Base-by-base conservation (phyloP, 805 yeast species). In the Lipomyces anomalus region DNA sequence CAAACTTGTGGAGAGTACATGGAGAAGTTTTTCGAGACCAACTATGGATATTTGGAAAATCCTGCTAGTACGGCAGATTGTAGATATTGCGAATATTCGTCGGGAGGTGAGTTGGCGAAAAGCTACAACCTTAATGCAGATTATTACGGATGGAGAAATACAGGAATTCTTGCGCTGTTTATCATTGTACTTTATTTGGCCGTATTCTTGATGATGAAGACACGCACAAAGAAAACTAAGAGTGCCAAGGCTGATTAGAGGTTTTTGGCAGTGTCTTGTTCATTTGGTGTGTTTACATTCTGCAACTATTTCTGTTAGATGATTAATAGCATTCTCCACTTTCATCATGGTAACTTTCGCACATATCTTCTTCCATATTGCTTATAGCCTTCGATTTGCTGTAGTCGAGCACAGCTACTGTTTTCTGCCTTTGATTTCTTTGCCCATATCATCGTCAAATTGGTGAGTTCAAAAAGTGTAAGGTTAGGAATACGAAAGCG, bases 21-120 rank as follows among this genome's bases (percentile, higher is more conserved):
- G 60, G 60, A 55, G 4, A 46, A 59, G 1, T 82, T 69, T 61
- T 55, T 80, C 28, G 49, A 63, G 3, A 29, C 43, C 2, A 66
- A 66, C 16, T 55, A 71, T n/a, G 95, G 95, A 4, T 81, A 82
- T 60, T 58, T 84, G 35, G 48, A 57, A 1, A 69, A 82, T 58
- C 78, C 30, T 9, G 13, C 30, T 9, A 26, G 30, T 13, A 26
- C 30, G 30, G 9, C 30, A 9, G 11, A 9, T 9, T 26, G 30
- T 13, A 13, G 13, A 13, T 26, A 26, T 13, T 26, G 30, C 30
- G 11, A 26, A 13, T 26, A 9, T 13, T 26, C 30, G 30, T 9
- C 30, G 30, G 30, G 30, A 9, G 30, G 11, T 13, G 30, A 26
- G 30, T 26, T 26, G 11, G 30, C 30, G 30, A 26, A 26, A 13